These are phyloP conservation scores for Circinella umbellata DNA, from an alignment of 371 early-diverging fungal species.

Conservation along the genomic window DNA sequence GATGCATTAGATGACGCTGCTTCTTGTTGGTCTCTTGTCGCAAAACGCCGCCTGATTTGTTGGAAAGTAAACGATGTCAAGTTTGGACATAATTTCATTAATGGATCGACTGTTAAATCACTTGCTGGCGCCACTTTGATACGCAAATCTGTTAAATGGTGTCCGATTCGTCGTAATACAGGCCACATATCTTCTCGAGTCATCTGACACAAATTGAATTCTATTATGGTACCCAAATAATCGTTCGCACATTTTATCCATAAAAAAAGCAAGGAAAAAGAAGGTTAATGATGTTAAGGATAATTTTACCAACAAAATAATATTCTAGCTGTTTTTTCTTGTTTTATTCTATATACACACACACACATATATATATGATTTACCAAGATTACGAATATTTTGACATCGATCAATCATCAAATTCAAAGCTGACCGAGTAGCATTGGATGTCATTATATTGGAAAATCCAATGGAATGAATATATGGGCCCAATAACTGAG, in stretches of 20 bases:
- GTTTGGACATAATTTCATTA: slow-evolving; percentile 6
- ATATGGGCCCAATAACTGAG: neutral
- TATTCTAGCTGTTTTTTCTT: neutral
- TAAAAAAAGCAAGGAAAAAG: no score
- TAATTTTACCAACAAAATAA: no score
- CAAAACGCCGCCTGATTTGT: neutral
- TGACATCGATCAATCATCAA: neutral
- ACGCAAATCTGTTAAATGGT: neutral
- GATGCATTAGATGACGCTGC: neutral
- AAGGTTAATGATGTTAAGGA: no score
- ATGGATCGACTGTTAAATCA: neutral
- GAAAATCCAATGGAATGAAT: slow-evolving; percentile 4
- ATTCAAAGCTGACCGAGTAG: neutral
- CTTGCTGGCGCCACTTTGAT: neutral
- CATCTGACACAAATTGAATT: neutral
- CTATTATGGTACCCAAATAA: neutral
- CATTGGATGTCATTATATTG: neutral
- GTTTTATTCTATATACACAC: neutral
- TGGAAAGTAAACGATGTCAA: slow-evolving; percentile 1
- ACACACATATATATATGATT: neutral
- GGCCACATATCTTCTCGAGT: slow-evolving; percentile 1
- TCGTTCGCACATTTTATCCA: neutral
- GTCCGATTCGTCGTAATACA: neutral
- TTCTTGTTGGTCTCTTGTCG: neutral
- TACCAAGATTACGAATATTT: slow-evolving; percentile 2